Percentiles rank a stretch among this genome's conserved stretches.
Conservation (phyloP, 768 basidiomycete species). For the Kwoniella bestiolae region DNA sequence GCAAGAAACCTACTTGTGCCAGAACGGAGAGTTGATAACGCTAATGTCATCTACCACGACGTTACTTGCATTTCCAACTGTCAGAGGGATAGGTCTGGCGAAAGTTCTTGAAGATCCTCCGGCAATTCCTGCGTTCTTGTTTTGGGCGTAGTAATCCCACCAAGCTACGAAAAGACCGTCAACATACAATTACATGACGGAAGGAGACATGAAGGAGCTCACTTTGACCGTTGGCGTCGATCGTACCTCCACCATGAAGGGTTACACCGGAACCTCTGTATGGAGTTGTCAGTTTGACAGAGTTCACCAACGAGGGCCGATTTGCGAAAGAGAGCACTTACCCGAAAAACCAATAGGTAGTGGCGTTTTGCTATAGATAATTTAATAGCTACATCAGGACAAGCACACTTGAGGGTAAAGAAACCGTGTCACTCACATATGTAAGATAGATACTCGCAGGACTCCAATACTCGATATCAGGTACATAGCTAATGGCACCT, state of each 20-base stretch:
- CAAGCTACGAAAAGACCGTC: constrained; percentile 52
- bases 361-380: constrained; percentile 50
- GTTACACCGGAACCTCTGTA: constrained; percentile 30
- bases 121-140: constrained; percentile 57
- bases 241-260: constrained; percentile 66
- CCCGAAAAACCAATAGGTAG: constrained; percentile 41
- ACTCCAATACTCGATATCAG: constrained; percentile 61
- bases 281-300: neutral
- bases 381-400: constrained; percentile 56
- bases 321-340: neutral
- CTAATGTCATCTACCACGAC: constrained; percentile 61
- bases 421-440: constrained; percentile 63
- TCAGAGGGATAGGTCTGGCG: constrained; percentile 65
- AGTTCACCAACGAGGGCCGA: neutral
- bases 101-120: constrained; percentile 61
- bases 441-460: constrained; percentile 59
- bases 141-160: constrained; percentile 51
- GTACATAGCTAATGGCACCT: constrained; percentile 53
- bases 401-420: constrained; percentile 52
- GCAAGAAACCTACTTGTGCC: constrained; percentile 52
- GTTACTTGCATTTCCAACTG: constrained; percentile 63
- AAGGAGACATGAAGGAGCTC: constrained; percentile 17
- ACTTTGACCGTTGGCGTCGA: constrained; percentile 68
- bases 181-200: constrained; percentile 1
- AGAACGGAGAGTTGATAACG: constrained; percentile 60